These are phyloP conservation scores for Aspergillus bertholletiae DNA, from an alignment of 495 filamentous ascomycete species.

Conservation along the genomic window DNA sequence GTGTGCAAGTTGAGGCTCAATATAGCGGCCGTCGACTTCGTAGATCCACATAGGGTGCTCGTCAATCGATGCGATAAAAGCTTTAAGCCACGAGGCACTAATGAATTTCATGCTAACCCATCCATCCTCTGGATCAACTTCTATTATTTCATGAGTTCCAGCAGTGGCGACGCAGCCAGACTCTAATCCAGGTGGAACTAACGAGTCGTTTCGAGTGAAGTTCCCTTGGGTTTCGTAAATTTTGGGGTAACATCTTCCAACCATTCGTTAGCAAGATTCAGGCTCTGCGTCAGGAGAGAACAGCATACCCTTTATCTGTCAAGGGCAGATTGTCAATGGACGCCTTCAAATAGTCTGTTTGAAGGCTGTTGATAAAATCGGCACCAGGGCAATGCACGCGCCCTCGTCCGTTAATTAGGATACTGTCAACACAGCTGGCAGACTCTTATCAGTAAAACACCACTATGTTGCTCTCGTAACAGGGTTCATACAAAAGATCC, in stretches of 20 bases:
- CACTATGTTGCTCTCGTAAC: not conserved
- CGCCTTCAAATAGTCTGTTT: conserved; percentile 18
- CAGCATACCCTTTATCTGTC: conserved; percentile 48
- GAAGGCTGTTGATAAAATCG: conserved; percentile 29
- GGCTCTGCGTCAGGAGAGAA: too few species aligned
- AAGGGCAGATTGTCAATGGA: conserved; percentile 31
- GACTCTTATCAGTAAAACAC: not conserved
- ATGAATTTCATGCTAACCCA: conserved; percentile 52
- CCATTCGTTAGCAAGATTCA: not conserved
- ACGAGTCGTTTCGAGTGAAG: conserved; percentile 10
- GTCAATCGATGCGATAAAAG: conserved; percentile 38
- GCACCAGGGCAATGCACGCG: conserved; percentile 42
- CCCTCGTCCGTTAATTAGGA: conserved; percentile 55
- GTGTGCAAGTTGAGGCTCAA: conserved; percentile 32
- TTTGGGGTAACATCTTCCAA: conserved; percentile 7
- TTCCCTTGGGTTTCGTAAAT: conserved; percentile 7
- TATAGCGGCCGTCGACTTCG: conserved; percentile 36
- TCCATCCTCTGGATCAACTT: conserved; percentile 26
- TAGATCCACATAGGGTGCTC: conserved; percentile 41
- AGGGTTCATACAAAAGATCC: conserved; percentile 31
- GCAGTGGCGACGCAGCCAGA: conserved; percentile 39
- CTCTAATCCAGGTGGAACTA: conserved; percentile 34
- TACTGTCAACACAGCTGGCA: conserved; percentile 40
- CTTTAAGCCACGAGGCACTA: conserved; percentile 33
- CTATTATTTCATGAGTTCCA: conserved; percentile 30